Evolutionary conservation across 1,284 basidiomycete species (phyloP), one percentile per base, ranked within the genome.

Genomic region (Tilletia horrida): DNA sequence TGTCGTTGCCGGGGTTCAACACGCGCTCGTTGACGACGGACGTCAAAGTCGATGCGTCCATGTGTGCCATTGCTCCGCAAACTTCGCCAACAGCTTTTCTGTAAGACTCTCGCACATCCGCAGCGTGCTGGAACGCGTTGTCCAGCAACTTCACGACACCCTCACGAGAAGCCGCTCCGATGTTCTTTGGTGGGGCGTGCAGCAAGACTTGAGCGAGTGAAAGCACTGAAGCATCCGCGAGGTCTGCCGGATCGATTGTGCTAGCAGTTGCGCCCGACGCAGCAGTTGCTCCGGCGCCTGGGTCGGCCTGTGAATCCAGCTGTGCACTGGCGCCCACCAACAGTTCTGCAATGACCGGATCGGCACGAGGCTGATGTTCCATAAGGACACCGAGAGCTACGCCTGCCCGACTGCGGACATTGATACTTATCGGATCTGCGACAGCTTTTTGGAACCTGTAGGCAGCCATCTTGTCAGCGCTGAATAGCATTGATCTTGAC

Each of bases 311-410:
- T 44, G 67, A 69, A 31, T 90, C 89, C 27, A 94, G 91, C 70
- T 86, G 88, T 4, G 85, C 83, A 29, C 82, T 76, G 21, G 84
- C 81, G 18, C 83, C 83, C 43, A 84, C 83, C 55, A 86, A 81
- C 52, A 97, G 85, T 82, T 97, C 94, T 9, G 91, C 92, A 62
- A 96, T 86, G 11, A 97, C 89, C 0, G 92, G 84, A 71, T 85
- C 82, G 35, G 85, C 84, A 66, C 84, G 84, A 61, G 83, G 82
- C 81, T 84, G 81, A 35, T 72, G 66, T 25, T 88, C 88, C 93
- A 98, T 97, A 80, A 98, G 85, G n/a, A 89, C 87, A 25, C 93
- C 94, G 0, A 98, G 85, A 31, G 91, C 94, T 35, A 88, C 86
- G 0, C 89, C 92, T 0, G 93, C 94, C 65, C 88, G 88, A 69